phyloP scores from a whole-genome alignment of 2,329 filamentous ascomycete species.

The Tolypocladium inflatum region DNA sequence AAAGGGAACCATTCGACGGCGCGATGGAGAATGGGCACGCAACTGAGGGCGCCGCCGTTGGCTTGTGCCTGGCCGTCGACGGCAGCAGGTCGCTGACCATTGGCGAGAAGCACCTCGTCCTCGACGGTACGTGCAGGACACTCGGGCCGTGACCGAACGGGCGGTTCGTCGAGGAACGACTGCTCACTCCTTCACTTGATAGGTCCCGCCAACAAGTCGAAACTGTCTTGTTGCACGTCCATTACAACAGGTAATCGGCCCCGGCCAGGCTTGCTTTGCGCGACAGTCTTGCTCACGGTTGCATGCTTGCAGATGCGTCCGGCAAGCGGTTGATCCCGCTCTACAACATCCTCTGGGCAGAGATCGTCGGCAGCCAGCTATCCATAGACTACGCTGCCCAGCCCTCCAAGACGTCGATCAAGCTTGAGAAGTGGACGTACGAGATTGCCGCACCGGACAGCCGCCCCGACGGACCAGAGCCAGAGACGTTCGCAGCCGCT shows the following conservation, averaged over 20 bases:
- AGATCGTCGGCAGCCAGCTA: slow-evolving; percentile 49
- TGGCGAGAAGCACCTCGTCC: slow-evolving; percentile 17
- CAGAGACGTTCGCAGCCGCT: slow-evolving; percentile 52
- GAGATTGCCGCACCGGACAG: slow-evolving; percentile 28
- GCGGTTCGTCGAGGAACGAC: neutral
- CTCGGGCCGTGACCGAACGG: neutral
- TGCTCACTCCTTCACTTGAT: neutral
- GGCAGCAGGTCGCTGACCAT: slow-evolving; percentile 22
- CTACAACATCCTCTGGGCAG: slow-evolving; percentile 79
- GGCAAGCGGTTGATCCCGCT: slow-evolving; percentile 49
- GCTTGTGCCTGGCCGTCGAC: slow-evolving; percentile 18
- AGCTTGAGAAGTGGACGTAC: slow-evolving; percentile 46
- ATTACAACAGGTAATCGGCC: neutral
- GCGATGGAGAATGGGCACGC: slow-evolving; percentile 4
- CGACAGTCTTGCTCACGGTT: neutral
- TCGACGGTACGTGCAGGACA: slow-evolving; percentile 23
- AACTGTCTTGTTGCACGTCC: neutral
- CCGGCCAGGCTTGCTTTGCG: neutral
- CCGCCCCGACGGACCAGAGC: slow-evolving; percentile 22
- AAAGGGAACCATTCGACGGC: neutral
- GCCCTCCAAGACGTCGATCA: slow-evolving; percentile 48
- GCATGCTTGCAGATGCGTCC: slow-evolving; percentile 10
- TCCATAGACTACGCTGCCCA: slow-evolving; percentile 64
- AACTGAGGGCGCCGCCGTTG: slow-evolving; percentile 12
- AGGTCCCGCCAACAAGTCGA: neutral